phyloP scores from a whole-genome alignment of 257 asterid genomes.

The Nicotiana knightiana region DNA sequence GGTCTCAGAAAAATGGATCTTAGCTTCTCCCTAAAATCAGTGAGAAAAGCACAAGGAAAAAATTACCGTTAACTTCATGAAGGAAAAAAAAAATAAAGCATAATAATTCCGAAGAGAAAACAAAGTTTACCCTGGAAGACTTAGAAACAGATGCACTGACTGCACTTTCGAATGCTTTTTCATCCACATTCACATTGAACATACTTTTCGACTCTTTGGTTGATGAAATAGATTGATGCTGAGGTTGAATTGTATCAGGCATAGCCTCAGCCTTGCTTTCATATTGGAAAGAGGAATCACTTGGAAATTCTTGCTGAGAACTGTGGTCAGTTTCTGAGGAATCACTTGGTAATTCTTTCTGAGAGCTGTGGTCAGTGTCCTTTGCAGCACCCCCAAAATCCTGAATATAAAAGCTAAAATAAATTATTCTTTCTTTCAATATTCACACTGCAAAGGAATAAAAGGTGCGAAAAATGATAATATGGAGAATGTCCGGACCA shows the following conservation, averaged over 20 bases:
- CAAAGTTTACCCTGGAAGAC: constrained; percentile 19
- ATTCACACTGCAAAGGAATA: constrained; percentile 25
- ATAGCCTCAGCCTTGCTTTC: constrained; percentile 18
- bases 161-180: constrained; percentile 16
- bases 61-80: background rate
- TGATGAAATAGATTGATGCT: constrained; percentile 24
- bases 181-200: constrained; percentile 18
- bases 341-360: background rate
- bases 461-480: background rate
- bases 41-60: constrained; percentile 4
- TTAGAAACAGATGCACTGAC: background rate
- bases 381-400: constrained; percentile 7
- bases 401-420: constrained; percentile 17
- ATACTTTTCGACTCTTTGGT: constrained; percentile 19
- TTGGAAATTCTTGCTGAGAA: constrained; percentile 18
- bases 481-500: background rate
- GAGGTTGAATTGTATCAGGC: constrained; percentile 25
- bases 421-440: constrained; percentile 21
- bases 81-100: background rate
- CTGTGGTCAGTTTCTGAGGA: background rate
- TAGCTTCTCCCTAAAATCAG: constrained; percentile 29
- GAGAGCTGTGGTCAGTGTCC: background rate
- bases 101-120: background rate
- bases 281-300: constrained; percentile 15
- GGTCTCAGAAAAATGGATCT: constrained; percentile 25